A percentile compares a stretch with the other conserved stretches of the same genome.
phyloP scores from a whole-genome alignment of 202 grass and related monocot genomes.

The Carex arenaria region DNA sequence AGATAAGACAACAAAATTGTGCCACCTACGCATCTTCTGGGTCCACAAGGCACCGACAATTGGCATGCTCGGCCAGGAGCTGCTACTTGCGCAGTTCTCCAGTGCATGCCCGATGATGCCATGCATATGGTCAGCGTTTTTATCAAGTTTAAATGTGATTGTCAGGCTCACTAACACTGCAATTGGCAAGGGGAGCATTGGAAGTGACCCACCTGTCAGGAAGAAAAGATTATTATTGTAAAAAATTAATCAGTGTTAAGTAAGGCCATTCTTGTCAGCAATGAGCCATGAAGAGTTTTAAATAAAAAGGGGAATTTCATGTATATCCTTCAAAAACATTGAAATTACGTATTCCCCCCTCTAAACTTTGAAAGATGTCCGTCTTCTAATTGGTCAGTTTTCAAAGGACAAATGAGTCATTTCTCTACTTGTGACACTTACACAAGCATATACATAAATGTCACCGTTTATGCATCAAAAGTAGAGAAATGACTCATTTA shows the following conservation, averaged over 20 bases:
- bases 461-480: no score
- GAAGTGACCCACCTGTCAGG: constrained; percentile 38
- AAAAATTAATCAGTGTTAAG: neutral
- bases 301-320: no score
- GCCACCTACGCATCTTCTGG: constrained; percentile 71
- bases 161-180: constrained; percentile 68
- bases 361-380: no score
- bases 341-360: no score
- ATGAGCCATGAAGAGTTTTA: neutral
- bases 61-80: constrained; percentile 72
- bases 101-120: constrained; percentile 44
- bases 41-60: constrained; percentile 72
- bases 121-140: constrained; percentile 36
- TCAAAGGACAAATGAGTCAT: no score
- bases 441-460: no score
- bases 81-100: constrained; percentile 58
- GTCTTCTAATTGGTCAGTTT: no score
- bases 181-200: constrained; percentile 82
- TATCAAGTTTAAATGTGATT: constrained; percentile 76
- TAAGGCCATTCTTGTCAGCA: neutral
- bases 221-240: constrained; percentile 8
- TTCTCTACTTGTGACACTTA: no score
- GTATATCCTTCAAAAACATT: no score
- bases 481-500: neutral
- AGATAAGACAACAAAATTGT: constrained; percentile 59